A percentile compares a stretch with the other conserved stretches of the same genome.
phyloP scores from a whole-genome alignment of 371 early-diverging fungal species.

The Mucor plumbeus region DNA sequence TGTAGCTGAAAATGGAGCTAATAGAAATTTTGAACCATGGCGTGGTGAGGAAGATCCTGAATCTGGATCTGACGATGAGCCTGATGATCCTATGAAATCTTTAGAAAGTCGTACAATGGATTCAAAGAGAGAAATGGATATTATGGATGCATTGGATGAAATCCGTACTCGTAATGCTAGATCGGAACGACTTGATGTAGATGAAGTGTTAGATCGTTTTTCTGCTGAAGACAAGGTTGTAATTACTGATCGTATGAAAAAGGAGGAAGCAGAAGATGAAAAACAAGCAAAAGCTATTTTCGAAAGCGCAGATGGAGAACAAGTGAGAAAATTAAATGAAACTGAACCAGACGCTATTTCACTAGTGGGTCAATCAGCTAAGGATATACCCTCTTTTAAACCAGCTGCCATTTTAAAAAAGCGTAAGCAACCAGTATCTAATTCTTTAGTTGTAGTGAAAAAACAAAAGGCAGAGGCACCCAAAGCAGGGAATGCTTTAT shows the following conservation, averaged over 20 bases:
- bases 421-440: constrained; percentile 26
- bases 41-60: constrained; percentile 78
- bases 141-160: constrained; percentile 95
- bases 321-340: constrained; percentile 68
- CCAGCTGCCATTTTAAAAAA: constrained; percentile 25
- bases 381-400: constrained; percentile 49
- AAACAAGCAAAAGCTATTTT: constrained; percentile 69
- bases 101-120: constrained; percentile 93
- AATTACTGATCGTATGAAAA: constrained; percentile 36
- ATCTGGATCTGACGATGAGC: constrained; percentile 60
- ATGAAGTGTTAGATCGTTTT: constrained; percentile 63
- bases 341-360: constrained; percentile 54
- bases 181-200: constrained; percentile 77
- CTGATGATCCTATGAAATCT: constrained; percentile 93
- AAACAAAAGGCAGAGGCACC: constrained; percentile 42
- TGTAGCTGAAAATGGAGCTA: constrained; percentile 92
- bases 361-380: constrained; percentile 43
- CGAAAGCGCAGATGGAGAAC: constrained; percentile 69
- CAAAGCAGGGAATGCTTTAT: constrained; percentile 22
- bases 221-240: constrained; percentile 48
- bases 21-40: constrained; percentile 96
- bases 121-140: constrained; percentile 95
- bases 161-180: constrained; percentile 87
- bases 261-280: constrained; percentile 77
- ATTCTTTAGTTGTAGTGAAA: constrained; percentile 29